Evolutionary conservation across 176 grass and related monocot genomes (phyloP).

Genomic region (Pontederia crassipes): DNA sequence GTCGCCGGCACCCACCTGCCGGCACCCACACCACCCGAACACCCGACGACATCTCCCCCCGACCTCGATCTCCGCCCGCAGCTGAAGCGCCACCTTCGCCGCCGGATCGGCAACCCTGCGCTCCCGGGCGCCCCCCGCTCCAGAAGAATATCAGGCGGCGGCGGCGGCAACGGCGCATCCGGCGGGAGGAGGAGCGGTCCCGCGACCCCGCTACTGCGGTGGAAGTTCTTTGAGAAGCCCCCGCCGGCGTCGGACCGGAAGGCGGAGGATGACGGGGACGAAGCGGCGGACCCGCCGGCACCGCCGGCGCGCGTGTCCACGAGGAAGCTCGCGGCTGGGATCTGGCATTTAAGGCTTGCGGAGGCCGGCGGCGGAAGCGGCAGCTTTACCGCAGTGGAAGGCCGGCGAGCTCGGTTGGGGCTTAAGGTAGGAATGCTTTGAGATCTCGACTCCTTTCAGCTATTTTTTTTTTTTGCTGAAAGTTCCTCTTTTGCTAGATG

Average conservation of each 20-base stretch:
- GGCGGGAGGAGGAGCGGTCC: constrained; percentile 48
- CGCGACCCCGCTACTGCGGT: constrained; percentile 55
- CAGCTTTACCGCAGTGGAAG: background rate
- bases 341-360: constrained; percentile 64
- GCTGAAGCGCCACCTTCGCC: constrained; percentile 8
- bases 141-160: background rate
- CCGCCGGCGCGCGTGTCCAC: constrained; percentile 42
- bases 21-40: background rate
- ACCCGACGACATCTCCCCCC: background rate
- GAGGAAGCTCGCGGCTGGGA: constrained; percentile 57
- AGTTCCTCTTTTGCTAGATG: background rate
- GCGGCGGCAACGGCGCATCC: background rate
- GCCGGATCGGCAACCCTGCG: constrained; percentile 20
- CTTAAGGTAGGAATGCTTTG: constrained; percentile 23
- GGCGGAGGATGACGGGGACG: constrained; percentile 3
- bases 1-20: background rate
- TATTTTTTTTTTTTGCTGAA: background rate
- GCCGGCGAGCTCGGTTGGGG: constrained; percentile 35
- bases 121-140: background rate
- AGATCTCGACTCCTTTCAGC: background rate
- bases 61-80: background rate
- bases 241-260: constrained; percentile 9
- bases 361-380: constrained; percentile 30
- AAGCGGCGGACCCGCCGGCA: background rate
- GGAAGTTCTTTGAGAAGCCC: constrained; percentile 38